These are phyloP conservation scores for Pythium oligandrum DNA, from an alignment of 352 stramenopile species.

Conservation along the genomic window DNA sequence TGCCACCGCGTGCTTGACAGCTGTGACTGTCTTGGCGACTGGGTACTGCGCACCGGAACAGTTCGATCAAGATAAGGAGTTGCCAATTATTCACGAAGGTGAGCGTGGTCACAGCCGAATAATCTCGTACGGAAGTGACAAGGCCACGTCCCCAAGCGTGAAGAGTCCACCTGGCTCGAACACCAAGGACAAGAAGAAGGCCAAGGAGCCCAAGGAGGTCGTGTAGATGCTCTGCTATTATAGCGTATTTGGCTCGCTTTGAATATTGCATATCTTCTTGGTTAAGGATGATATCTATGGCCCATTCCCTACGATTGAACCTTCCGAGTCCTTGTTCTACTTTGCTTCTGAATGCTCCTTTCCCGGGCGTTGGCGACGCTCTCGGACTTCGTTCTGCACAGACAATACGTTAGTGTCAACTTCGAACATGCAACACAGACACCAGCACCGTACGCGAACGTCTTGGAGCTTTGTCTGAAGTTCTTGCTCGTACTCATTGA, in stretches of 20 bases:
- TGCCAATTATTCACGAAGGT: constrained; percentile 3
- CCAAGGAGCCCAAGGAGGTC: constrained; percentile 14
- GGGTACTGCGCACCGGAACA: constrained; percentile 6
- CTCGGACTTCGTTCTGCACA: constrained; percentile 22
- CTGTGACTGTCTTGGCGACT: constrained; percentile 15
- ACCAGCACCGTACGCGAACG: constrained; percentile 32
- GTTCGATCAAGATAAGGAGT: background rate
- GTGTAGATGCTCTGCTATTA: constrained; percentile 2
- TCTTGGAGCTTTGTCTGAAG: constrained; percentile 46
- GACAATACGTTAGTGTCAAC: no score
- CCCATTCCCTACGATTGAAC: no score
- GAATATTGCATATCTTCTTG: no score
- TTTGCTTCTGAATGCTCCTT: constrained; percentile 8
- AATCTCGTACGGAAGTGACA: no score
- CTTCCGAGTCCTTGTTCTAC: background rate
- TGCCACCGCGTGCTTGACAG: constrained; percentile 17
- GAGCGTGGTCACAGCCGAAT: background rate
- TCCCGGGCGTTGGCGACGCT: constrained; percentile 7
- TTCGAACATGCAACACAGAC: constrained; percentile 1
- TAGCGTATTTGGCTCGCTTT: no score
- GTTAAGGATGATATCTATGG: no score
- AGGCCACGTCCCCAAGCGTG: no score
- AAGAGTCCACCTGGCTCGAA: no score
- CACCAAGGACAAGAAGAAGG: background rate
- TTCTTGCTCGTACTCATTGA: constrained; percentile 39